Evolutionary conservation across 495 filamentous ascomycete genomes (phyloP).

Genomic region (Aspergillus wentii): DNA sequence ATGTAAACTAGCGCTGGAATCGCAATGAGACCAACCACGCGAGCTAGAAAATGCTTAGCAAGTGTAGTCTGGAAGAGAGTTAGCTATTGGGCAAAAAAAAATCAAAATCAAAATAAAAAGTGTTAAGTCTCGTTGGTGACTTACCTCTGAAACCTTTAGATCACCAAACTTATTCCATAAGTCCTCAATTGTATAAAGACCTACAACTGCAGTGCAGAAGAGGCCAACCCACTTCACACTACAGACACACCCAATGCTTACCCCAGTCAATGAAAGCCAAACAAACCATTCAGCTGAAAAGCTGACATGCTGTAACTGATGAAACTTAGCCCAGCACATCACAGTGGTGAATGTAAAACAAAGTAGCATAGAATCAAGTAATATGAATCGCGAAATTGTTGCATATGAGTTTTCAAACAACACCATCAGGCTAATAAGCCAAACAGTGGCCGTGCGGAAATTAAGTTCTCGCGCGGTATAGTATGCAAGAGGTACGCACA

Average conservation of each 20-base stretch:
- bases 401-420: constrained; percentile 98
- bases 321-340: constrained; percentile 94
- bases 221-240: constrained; percentile 98
- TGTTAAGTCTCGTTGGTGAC: constrained; percentile 12
- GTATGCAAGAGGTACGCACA: constrained; percentile 92
- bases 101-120: background rate
- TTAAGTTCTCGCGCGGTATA: constrained; percentile 88
- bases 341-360: constrained; percentile 97
- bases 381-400: constrained; percentile 95
- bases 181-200: constrained; percentile 93
- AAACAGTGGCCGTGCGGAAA: constrained; percentile 79
- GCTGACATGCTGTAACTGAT: constrained; percentile 72
- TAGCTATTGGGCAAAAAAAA: constrained; percentile 17
- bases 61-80: constrained; percentile 51
- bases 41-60: constrained; percentile 70
- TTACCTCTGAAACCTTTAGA: constrained; percentile 77
- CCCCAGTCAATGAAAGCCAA: constrained; percentile 86
- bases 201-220: constrained; percentile 91
- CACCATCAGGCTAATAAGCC: constrained; percentile 94
- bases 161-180: constrained; percentile 98
- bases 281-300: constrained; percentile 87
- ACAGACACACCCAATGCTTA: constrained; percentile 95
- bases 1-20: constrained; percentile 86
- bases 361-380: constrained; percentile 95
- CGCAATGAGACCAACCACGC: constrained; percentile 81